A percentile compares a stretch with the other conserved stretches of the same genome.
Conservation (phyloP, 768 basidiomycete species). For the Pleurotus djamor region DNA sequence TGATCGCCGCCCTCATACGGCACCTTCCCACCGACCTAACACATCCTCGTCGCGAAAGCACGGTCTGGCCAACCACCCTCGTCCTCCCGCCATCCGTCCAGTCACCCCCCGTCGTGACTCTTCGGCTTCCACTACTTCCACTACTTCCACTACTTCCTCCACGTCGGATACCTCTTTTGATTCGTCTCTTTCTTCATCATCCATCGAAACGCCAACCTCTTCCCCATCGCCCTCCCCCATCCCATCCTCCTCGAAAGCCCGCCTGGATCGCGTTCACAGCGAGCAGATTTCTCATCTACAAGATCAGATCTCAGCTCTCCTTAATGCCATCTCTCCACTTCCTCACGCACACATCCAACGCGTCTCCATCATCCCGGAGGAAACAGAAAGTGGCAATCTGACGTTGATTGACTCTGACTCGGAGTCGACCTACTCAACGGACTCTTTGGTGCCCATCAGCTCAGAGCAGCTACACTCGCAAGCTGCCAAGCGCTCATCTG, state of each 20-base stretch:
- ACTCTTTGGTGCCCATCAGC: background rate
- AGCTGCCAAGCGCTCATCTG: background rate
- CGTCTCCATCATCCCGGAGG: background rate
- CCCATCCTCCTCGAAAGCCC: background rate
- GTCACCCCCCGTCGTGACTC: background rate
- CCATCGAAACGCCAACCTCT: background rate
- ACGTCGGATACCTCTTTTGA: background rate
- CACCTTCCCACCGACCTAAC: background rate
- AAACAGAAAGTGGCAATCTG: background rate
- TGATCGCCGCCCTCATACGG: background rate
- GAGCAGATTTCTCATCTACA: slow-evolving; percentile 1
- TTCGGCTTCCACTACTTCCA: background rate
- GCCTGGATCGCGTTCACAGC: background rate
- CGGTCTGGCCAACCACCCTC: background rate
- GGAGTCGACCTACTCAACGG: slow-evolving; percentile 3
- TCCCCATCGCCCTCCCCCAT: background rate
- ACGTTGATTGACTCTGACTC: background rate
- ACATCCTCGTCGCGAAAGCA: background rate
- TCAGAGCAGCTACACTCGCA: background rate
- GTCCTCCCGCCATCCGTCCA: background rate
- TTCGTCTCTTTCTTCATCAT: background rate
- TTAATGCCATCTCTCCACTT: background rate
- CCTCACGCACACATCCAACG: background rate
- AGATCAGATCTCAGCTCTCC: slow-evolving; percentile 1
- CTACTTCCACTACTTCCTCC: background rate